Percentiles rank a stretch among this genome's conserved stretches.
Evolutionary conservation across 2,329 filamentous ascomycete species (phyloP).

Genomic region (Nemania serpens): DNA sequence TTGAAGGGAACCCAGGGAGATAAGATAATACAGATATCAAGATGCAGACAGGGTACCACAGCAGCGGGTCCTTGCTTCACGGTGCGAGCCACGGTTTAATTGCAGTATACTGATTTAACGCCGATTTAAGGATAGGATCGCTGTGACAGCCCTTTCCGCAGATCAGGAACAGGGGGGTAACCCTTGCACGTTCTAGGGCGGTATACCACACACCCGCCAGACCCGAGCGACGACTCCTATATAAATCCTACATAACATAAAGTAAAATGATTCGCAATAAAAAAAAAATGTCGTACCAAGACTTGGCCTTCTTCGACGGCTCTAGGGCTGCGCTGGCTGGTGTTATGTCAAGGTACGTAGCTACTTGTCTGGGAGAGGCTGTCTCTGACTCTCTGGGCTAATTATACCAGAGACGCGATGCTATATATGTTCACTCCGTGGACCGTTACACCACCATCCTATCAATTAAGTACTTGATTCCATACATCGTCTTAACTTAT

Average conservation of each 20-base stretch:
- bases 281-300: no score
- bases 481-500: not conserved
- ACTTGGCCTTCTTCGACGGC: no score
- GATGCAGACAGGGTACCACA: conserved; percentile 8
- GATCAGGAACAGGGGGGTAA: conserved; percentile 20
- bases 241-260: not conserved
- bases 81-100: conserved; percentile 11
- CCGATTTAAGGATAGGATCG: conserved; percentile 12
- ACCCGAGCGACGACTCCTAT: not conserved
- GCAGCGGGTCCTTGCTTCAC: conserved; percentile 10
- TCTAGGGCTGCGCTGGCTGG: no score
- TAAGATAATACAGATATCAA: not conserved
- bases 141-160: conserved; percentile 11
- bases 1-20: not conserved
- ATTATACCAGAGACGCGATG: no score
- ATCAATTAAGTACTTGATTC: not conserved
- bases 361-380: no score
- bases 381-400: no score
- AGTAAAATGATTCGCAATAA: not conserved
- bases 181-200: not conserved
- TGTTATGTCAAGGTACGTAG: no score
- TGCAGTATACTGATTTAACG: no score
- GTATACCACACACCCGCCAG: conserved; percentile 12
- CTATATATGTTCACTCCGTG: no score
- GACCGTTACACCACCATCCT: no score